Conservation (phyloP, 176 grass and related monocot genomes). For the Avena insularis region DNA sequence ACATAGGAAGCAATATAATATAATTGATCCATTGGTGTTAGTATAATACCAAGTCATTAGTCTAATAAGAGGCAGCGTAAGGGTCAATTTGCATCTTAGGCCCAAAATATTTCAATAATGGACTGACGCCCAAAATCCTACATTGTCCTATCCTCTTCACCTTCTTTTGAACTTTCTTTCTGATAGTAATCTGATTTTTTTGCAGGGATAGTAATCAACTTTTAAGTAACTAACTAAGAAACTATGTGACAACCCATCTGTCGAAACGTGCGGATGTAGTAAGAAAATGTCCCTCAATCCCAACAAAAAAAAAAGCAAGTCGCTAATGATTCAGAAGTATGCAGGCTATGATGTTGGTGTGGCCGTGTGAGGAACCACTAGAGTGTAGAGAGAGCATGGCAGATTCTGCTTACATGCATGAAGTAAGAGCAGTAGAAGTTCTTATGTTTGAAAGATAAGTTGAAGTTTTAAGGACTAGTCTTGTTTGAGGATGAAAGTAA, state of each 20-base stretch:
- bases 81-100: slow-evolving; percentile 25
- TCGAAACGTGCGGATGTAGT: not conserved
- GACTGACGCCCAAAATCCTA: not conserved
- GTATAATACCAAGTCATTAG: too few species aligned
- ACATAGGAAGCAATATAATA: not conserved
- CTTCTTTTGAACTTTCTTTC: not conserved
- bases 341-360: not conserved
- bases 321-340: slow-evolving; percentile 10
- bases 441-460: not conserved
- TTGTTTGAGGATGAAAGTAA: slow-evolving; percentile 1
- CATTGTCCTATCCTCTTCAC: not conserved
- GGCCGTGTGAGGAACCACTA: not conserved
- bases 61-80: too few species aligned
- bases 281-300: not conserved
- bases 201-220: not conserved
- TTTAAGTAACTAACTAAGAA: not conserved
- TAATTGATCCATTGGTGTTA: too few species aligned
- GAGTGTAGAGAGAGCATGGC: not conserved
- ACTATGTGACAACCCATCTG: not conserved
- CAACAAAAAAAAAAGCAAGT: not conserved
- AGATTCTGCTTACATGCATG: slow-evolving; percentile 4
- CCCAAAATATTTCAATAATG: not conserved
- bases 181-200: not conserved
- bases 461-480: not conserved
- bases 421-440: not conserved